Base-by-base conservation (phyloP, 2,329 filamentous ascomycete species). In the Graphilbum sp. region DNA sequence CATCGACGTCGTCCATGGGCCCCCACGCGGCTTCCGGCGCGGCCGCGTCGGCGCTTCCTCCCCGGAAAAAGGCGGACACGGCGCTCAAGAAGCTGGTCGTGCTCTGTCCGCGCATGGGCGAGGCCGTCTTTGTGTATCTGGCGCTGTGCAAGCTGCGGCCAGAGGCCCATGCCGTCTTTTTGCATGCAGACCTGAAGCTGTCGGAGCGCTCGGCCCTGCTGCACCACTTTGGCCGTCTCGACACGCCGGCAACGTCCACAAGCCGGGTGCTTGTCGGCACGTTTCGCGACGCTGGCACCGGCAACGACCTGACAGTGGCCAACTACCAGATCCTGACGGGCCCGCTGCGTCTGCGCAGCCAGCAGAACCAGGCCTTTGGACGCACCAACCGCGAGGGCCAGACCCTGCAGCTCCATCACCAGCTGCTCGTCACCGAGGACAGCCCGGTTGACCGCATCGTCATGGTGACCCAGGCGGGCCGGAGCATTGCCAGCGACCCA, bases 241-340 rank as follows among this genome's bases (percentile, higher is more conserved):
- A 43, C 20, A 21, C 25, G 19, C 18, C 24, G 17, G 18, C 16
- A 19, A 15, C 5, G 9, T 12, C 18, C 29, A 29, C 21, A 18
- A 32, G 16, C 39, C 44, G 40, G 13, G 32, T 48, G 1, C 38
- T 47, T 1, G 41, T 47, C 3, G 44, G 44, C 35, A 41, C 43
- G 2, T 48, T 48, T 32, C 40, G 44, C 35, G 42, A 45, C 24
- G 46, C 39, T 30, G 46, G 46, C 34, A 48, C 46, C 2, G 46
- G 45, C 32, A 45, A 45, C 39, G 44, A 48, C 35, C 38, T 48
- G 0, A 36, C 38, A 3, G 41, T 42, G 4, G 45, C 42, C 37
- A 48, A 35, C 41, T 49, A 48, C 44, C 47, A 48, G 44, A 41
- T 47, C 23, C 35, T 48, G 24, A 48, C 47, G 3, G 46, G 46